Conservation (phyloP, 192 early-diverging fungal species). For the Gonapodya prolifera region DNA sequence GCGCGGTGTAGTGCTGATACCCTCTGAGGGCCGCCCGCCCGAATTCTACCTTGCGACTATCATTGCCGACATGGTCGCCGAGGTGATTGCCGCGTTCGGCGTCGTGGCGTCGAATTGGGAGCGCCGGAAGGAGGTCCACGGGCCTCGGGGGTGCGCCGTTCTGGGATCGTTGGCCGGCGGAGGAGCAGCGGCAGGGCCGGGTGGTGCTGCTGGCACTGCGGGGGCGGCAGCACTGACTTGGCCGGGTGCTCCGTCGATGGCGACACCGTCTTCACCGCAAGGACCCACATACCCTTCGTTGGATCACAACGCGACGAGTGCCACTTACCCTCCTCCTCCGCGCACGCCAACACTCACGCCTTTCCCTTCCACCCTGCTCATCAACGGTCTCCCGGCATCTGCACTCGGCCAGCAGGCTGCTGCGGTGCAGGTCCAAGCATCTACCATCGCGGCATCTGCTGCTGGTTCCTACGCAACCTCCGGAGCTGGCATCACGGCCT, state of each 20-base stretch:
- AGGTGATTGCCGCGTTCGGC: not conserved
- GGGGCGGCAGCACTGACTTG: not conserved
- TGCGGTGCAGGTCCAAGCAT: not conserved
- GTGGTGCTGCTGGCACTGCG: not conserved
- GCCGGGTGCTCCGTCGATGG: not conserved
- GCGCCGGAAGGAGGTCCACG: not conserved
- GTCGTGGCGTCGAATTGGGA: not conserved
- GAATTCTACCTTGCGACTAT: not conserved
- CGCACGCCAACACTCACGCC: not conserved
- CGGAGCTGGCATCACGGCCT: not conserved
- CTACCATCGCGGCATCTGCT: not conserved
- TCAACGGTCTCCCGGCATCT: not conserved
- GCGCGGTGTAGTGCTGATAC: not conserved
- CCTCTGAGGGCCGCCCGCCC: not conserved
- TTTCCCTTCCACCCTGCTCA: not conserved
- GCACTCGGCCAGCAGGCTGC: not conserved
- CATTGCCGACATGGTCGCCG: not conserved
- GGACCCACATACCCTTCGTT: not conserved
- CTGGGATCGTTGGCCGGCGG: not conserved
- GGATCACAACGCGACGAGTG: not conserved
- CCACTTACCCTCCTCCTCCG: not conserved
- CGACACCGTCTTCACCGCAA: not conserved
- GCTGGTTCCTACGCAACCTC: not conserved
- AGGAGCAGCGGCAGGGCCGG: not conserved
- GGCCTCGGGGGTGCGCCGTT: not conserved